Conservation (phyloP, 352 stramenopile species). For the Phytophthora pisi region DNA sequence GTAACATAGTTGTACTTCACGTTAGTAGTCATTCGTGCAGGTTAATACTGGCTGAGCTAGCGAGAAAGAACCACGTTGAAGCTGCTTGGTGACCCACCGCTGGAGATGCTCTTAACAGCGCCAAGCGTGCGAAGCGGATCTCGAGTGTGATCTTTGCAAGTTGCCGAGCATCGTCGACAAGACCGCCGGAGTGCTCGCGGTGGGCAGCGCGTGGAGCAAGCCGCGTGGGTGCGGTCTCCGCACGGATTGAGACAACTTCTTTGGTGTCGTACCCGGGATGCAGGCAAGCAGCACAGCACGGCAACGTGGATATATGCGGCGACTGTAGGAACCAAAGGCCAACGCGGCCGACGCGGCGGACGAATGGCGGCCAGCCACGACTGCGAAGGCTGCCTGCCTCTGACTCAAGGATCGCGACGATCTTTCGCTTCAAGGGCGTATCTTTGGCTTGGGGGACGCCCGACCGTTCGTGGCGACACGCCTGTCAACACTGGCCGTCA, state of each 20-base stretch:
- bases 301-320: not conserved
- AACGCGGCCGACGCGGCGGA: not conserved
- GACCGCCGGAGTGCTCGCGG: not conserved
- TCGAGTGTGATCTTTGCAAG: not conserved
- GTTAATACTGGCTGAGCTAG: not conserved
- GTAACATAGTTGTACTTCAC: too few relatives aligned
- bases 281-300: not conserved
- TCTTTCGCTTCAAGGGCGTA: slow-evolving; percentile 37
- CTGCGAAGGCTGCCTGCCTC: slow-evolving; percentile 13
- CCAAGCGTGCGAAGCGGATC: not conserved
- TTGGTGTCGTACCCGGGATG: not conserved
- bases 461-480: not conserved
- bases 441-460: slow-evolving; percentile 25
- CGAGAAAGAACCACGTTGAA: not conserved
- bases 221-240: slow-evolving; percentile 3
- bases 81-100: not conserved
- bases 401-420: slow-evolving; percentile 13
- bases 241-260: not conserved
- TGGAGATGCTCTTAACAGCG: too few relatives aligned
- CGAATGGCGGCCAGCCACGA: slow-evolving; percentile 2
- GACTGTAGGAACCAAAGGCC: not conserved
- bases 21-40: too few relatives aligned
- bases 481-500: not conserved
- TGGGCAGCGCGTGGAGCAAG: slow-evolving; percentile 2
- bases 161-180: not conserved